Percentiles rank a stretch among this genome's conserved stretches.
Evolutionary conservation across 345 rosid genomes (phyloP).

Genomic region (Populus pruinosa): DNA sequence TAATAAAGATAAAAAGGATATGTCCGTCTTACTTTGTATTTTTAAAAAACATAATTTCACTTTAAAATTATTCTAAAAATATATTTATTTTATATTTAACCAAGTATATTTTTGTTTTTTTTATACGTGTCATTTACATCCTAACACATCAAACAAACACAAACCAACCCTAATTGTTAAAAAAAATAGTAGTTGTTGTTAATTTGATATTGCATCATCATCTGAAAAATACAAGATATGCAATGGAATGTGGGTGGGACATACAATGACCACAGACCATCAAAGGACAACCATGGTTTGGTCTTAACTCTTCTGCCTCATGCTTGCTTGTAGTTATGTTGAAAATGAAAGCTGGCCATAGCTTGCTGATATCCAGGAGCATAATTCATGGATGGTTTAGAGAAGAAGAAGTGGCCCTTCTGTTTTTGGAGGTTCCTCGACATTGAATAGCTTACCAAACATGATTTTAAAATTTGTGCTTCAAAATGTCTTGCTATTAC

Average conservation of each 20-base stretch:
- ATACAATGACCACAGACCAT: not conserved
- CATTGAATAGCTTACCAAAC: not conserved
- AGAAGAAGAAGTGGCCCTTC: not conserved
- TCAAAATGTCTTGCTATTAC: not conserved
- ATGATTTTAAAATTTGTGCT: not conserved
- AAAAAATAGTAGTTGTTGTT: too few relatives aligned
- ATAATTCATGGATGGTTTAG: not conserved
- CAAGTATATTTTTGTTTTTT: too few relatives aligned
- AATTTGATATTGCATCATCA: not conserved
- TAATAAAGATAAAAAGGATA: too few relatives aligned
- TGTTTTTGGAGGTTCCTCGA: not conserved
- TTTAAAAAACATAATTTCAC: too few relatives aligned
- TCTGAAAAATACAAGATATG: not conserved
- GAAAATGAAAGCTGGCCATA: conserved; percentile 14
- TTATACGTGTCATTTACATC: too few relatives aligned
- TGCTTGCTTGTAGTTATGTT: not conserved
- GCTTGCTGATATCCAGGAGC: not conserved
- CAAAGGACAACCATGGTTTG: not conserved
- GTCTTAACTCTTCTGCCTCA: not conserved
- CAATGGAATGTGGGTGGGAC: not conserved
- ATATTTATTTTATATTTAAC: too few relatives aligned
- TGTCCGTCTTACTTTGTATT: too few relatives aligned
- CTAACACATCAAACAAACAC: too few relatives aligned
- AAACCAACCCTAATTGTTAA: too few relatives aligned
- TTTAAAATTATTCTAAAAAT: too few relatives aligned